Base-by-base conservation (phyloP, 345 rosid species). In the Passiflora organensis region DNA sequence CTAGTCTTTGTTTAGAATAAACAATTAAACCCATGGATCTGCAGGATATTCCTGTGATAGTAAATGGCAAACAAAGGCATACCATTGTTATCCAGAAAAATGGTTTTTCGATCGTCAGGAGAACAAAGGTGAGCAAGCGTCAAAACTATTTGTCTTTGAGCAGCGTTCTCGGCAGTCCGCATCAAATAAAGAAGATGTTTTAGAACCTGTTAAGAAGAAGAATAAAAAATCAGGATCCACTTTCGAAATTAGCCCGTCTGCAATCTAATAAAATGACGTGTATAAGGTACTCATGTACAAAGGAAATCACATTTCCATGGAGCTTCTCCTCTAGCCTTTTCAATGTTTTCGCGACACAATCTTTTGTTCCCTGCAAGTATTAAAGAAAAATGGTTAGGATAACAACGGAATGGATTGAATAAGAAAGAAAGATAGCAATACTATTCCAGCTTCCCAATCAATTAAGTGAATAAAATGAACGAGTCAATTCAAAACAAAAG, bases 91-190 rank as follows among this genome's bases (percentile, higher is more conserved):
- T 86, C 82, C 42, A 81, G 67, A 68, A 86, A 83, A 70, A 83
- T 68, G 32, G 58, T 43, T 71, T 74, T 75, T 55, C 76, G 78
- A 62, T 80, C 80, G 54, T 69, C 67, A 39, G 82, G 80, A 19
- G 80, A 67, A 73, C 88, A 83, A n/a, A 83, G 80, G 69, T 83
- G 78, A 69, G 95, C 83, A 58, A 86, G 83, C 58, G 91, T 65
- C 73, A 81, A 62, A 71, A 83, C 82, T 69, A 86, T 64, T 63
- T 69, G 73, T 60, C 59, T 83, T 66, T 83, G 82, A 53, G 78
- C 62, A 52, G 67, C 41, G 63, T 67, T 78, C 46, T 79, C 83
- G 0, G 75, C 65, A 43, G 53, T 68, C 44, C 75, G 74, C 91
- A 83, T 76, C 60, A 78, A 41, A 68, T 80, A 80, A 53, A 86